A percentile compares a stretch with the other conserved stretches of the same genome.
phyloP scores from a whole-genome alignment of 2,329 filamentous ascomycete genomes.

The Exophiala mesophila region DNA sequence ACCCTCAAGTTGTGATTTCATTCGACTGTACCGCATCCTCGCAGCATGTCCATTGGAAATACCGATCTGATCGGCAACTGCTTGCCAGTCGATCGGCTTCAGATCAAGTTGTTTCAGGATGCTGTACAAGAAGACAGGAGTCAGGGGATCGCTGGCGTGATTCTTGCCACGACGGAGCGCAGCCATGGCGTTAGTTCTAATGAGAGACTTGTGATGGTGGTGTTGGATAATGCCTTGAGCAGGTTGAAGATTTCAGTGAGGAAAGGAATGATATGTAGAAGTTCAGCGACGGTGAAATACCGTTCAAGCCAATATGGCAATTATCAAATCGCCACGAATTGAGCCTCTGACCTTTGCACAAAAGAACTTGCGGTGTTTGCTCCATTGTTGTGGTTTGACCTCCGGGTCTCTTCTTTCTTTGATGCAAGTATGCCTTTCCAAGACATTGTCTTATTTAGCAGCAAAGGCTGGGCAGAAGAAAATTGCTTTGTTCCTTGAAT shows the following conservation, averaged over 20 bases:
- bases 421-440: no score
- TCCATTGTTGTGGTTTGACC: no score
- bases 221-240: not conserved
- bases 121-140: conserved; percentile 50
- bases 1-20: conserved; percentile 50
- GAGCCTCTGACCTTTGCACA: no score
- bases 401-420: no score
- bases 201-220: not conserved
- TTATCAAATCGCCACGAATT: no score
- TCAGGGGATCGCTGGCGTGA: conserved; percentile 43
- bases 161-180: conserved; percentile 18
- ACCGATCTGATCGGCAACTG: conserved; percentile 45
- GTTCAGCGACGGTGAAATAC: no score
- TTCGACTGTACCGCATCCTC: conserved; percentile 53
- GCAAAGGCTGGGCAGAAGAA: no score
- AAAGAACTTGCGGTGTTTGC: no score
- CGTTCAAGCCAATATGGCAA: no score
- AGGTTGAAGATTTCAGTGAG: conserved; percentile 3
- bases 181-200: no score
- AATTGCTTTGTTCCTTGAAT: conserved; percentile 15
- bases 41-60: conserved; percentile 55
- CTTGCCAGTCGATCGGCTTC: conserved; percentile 51
- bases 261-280: not conserved
- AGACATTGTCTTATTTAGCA: no score
- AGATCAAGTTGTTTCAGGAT: conserved; percentile 53